phyloP scores from a whole-genome alignment of 2,329 filamentous ascomycete genomes.

The Cordyceps farinosa region DNA sequence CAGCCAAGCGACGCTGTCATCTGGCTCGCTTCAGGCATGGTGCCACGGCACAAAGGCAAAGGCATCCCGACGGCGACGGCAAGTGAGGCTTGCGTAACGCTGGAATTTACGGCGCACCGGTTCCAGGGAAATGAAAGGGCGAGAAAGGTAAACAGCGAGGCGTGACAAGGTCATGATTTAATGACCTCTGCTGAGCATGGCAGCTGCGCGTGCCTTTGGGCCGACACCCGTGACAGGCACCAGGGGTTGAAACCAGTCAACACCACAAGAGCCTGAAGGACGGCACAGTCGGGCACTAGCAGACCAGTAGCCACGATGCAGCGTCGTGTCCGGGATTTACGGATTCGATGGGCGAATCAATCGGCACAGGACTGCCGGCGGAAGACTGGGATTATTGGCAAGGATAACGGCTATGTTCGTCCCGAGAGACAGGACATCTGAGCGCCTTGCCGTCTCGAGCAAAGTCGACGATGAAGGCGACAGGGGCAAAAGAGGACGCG shows the following conservation, averaged over 20 bases:
- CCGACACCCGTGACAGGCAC: background rate
- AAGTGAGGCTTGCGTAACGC: slow-evolving; percentile 10
- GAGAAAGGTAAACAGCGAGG: too few species aligned
- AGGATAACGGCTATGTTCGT: background rate
- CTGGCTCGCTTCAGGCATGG: background rate
- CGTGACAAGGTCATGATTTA: too few species aligned
- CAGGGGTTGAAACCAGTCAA: background rate
- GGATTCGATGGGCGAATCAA: slow-evolving; percentile 4
- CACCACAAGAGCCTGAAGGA: background rate
- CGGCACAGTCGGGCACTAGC: slow-evolving; percentile 11
- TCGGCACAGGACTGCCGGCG: slow-evolving; percentile 4
- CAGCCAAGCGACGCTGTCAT: background rate
- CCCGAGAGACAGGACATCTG: background rate
- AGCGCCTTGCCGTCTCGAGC: background rate
- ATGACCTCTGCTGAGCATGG: too few species aligned
- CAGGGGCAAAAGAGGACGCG: background rate
- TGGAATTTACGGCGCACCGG: background rate
- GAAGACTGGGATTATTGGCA: background rate
- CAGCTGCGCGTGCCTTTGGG: background rate
- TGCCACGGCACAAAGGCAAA: background rate
- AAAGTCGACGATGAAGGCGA: slow-evolving; percentile 1
- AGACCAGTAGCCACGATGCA: background rate
- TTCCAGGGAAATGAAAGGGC: too few species aligned
- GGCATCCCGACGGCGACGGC: background rate
- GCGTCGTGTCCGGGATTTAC: background rate